Conservation (phyloP, 1,139 yeast genomes). For the Pichia norvegensis region DNA sequence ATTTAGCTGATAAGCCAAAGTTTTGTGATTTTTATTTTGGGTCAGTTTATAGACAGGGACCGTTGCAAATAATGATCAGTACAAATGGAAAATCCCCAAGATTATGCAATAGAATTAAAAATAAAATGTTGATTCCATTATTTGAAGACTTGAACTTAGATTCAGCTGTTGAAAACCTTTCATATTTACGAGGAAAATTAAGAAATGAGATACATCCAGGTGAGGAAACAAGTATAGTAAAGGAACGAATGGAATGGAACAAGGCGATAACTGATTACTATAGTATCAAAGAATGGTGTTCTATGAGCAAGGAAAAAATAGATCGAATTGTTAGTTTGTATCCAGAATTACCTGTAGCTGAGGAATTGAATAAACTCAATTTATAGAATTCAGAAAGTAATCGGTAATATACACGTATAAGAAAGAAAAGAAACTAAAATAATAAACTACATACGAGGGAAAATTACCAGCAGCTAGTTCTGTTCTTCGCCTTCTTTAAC, state of each 20-base stretch:
- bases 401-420: not conserved
- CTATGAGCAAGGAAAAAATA: constrained; percentile 26
- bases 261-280: constrained; percentile 56
- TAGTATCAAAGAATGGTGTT: constrained; percentile 54
- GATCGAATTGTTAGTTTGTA: constrained; percentile 25
- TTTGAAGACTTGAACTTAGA: constrained; percentile 39
- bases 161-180: constrained; percentile 58
- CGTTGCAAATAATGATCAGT: constrained; percentile 72
- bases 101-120: constrained; percentile 59
- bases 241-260: constrained; percentile 67
- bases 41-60: constrained; percentile 68
- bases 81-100: constrained; percentile 82
- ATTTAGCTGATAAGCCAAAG: constrained; percentile 79
- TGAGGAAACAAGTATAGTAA: constrained; percentile 45
- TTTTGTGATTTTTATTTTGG: constrained; percentile 85
- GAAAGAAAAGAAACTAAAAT: not conserved
- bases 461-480: too few relatives aligned
- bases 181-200: constrained; percentile 46
- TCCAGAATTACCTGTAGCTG: constrained; percentile 26
- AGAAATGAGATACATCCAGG: constrained; percentile 39
- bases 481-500: not conserved
- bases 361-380: not conserved
- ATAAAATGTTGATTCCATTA: constrained; percentile 38
- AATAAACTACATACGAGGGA: not conserved
- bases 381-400: not conserved